Percentiles rank a stretch among this genome's conserved stretches.
phyloP scores from a whole-genome alignment of 805 yeast species.

The Metschnikowia drakensbergensis region DNA sequence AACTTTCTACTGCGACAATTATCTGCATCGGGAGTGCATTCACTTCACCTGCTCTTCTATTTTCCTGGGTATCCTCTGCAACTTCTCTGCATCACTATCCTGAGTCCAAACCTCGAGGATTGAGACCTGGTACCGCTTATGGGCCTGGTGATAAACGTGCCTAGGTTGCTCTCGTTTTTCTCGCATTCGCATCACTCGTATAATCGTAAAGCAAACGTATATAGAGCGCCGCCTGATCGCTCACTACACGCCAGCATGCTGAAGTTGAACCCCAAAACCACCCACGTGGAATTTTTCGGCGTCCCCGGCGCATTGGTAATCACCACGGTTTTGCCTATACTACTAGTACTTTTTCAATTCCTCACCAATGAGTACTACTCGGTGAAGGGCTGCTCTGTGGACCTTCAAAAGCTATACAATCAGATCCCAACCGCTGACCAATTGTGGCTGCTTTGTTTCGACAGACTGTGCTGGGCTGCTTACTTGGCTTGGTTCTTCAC shows the following conservation, averaged over 20 bases:
- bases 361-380: slow-evolving; percentile 59
- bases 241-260: slow-evolving; percentile 7
- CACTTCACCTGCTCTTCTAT: too few relatives aligned
- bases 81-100: too few relatives aligned
- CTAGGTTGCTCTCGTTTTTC: neutral
- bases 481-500: slow-evolving; percentile 71
- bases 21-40: too few relatives aligned
- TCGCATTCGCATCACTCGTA: slow-evolving; percentile 2
- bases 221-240: neutral
- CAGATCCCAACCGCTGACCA: slow-evolving; percentile 31
- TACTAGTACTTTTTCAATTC: slow-evolving; percentile 57
- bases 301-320: slow-evolving; percentile 66
- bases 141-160: neutral
- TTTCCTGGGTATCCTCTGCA: too few relatives aligned
- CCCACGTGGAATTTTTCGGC: slow-evolving; percentile 74
- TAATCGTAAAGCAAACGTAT: neutral
- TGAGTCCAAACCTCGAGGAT: too few relatives aligned
- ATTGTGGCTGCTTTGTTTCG: slow-evolving; percentile 34
- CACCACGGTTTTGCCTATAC: slow-evolving; percentile 61
- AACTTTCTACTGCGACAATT: too few relatives aligned
- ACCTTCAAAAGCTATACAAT: slow-evolving; percentile 32
- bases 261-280: slow-evolving; percentile 68
- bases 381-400: slow-evolving; percentile 45
- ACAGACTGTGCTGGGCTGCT: slow-evolving; percentile 52
- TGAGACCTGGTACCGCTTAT: too few relatives aligned